These are phyloP conservation scores for Lasiodiplodia citricola DNA, from an alignment of 2,329 filamentous ascomycete species.

Conservation along the genomic window DNA sequence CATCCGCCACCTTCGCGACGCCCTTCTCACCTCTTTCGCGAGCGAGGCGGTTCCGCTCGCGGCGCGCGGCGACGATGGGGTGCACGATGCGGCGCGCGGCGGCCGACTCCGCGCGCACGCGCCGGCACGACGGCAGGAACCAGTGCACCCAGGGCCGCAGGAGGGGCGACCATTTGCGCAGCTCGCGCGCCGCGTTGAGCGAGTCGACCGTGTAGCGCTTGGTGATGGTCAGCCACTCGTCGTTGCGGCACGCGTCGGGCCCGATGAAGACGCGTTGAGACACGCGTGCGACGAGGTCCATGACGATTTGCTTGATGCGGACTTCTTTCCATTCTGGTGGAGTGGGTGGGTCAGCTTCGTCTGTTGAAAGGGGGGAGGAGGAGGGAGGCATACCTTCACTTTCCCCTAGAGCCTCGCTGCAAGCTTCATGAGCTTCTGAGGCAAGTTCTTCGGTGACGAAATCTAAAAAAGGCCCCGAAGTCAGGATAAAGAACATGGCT, in stretches of 20 bases:
- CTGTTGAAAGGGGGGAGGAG: background rate
- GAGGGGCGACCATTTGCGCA: conserved; percentile 42
- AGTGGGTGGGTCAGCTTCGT: background rate
- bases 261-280: conserved; percentile 57
- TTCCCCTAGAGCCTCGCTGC: background rate
- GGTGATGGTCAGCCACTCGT: conserved; percentile 46
- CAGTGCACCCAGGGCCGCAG: conserved; percentile 35
- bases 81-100: background rate
- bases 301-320: conserved; percentile 34
- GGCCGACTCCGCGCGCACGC: background rate
- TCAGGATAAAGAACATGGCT: background rate
- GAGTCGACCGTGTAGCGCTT: conserved; percentile 44
- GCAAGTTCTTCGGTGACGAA: background rate
- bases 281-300: conserved; percentile 59
- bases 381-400: background rate
- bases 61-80: background rate
- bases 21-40: background rate
- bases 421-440: background rate
- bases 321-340: conserved; percentile 27
- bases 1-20: background rate
- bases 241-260: conserved; percentile 42
- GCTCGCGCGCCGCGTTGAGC: conserved; percentile 36
- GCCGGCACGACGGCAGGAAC: conserved; percentile 1
- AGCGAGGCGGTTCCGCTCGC: no score
- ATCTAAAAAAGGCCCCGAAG: background rate